Evolutionary conservation across 1,284 basidiomycete genomes (phyloP).

Genomic region (Leccinum solheimii): DNA sequence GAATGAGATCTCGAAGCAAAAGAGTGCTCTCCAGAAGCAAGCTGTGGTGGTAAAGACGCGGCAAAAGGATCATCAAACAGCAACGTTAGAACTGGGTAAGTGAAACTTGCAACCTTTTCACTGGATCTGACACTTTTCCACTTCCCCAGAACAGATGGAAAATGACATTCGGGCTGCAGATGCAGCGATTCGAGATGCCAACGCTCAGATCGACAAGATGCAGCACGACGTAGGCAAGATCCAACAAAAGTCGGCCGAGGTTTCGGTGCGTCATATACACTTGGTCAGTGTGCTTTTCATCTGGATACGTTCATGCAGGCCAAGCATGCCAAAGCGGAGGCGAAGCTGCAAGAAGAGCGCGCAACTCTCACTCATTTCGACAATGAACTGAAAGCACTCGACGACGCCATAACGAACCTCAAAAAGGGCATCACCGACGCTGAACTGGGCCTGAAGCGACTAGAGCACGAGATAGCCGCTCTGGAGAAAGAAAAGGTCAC

Average conservation of each 20-base stretch:
- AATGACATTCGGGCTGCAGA: conserved; percentile 71
- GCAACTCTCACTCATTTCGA: conserved; percentile 88
- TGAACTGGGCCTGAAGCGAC: conserved; percentile 65
- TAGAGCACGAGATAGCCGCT: conserved; percentile 53
- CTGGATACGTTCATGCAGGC: conserved; percentile 40
- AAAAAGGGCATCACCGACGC: conserved; percentile 73
- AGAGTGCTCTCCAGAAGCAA: conserved; percentile 80
- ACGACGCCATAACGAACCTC: conserved; percentile 79
- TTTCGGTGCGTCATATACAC: conserved; percentile 44
- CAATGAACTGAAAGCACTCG: conserved; percentile 82
- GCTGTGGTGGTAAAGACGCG: conserved; percentile 79
- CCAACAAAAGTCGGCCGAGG: conserved; percentile 50
- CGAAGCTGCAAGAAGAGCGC: conserved; percentile 78
- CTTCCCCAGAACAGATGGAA: conserved; percentile 73
- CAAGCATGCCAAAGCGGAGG: conserved; percentile 63
- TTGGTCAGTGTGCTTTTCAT: not conserved
- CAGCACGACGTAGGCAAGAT: conserved; percentile 67
- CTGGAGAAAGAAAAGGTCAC: conserved; percentile 55
- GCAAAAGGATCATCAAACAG: conserved; percentile 89
- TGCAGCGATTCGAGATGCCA: conserved; percentile 61
- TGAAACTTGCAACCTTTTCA: not conserved
- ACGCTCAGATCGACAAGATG: conserved; percentile 57
- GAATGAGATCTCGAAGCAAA: conserved; percentile 80
- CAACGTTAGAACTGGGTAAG: conserved; percentile 82
- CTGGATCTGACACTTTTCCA: not conserved